Evolutionary conservation across 192 early-diverging fungal genomes (phyloP), one percentile per base, ranked within the genome.

Genomic region (Podila epigama): DNA sequence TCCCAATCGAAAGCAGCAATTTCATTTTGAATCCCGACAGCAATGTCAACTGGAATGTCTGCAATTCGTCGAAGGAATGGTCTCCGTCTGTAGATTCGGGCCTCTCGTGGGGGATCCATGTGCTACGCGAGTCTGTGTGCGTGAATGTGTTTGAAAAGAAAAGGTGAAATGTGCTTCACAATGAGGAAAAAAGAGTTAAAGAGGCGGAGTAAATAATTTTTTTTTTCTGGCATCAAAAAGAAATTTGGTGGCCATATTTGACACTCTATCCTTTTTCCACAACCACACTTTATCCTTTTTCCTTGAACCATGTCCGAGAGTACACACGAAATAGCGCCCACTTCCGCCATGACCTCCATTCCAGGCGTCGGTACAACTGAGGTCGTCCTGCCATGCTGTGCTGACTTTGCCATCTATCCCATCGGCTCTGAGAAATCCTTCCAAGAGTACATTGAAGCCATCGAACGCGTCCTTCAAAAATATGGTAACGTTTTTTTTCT

Each of bases 1-100:
- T 77, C 73, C 73, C 73, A 77, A 50, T 77, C 73, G 22, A 77
- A 5, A 6, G 73, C 65, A 37, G 55, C 53, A 63, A 77, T 58
- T 57, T 64, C 60, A 57, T 64, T 77, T 39, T 62, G 63, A 32
- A 77, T 25, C 18, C 51, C 68, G 29, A 53, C 63, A 20, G 60
- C 7, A 44, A 59, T 68, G 59, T 77, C 73, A 18, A 63, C 61
- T 10, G 73, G 73, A 13, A 54, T 59, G 39, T 68, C 48, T 25
- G 55, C 39, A 12, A 77, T 68, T 20, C 73, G 48, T 32, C 40
- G 68, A 36, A 48, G 42, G 22, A 68, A 39, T 20, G 65, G 60
- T 1, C 25, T n/a, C 40, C 65, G 59, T 60, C 55, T 68, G 34
- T 68, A 66, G 7, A 77, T 51, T 36, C 72, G 64, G 6, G 64